Conservation (phyloP, 2,329 filamentous ascomycete genomes). For the Pseudogymnoascus sp. region DNA sequence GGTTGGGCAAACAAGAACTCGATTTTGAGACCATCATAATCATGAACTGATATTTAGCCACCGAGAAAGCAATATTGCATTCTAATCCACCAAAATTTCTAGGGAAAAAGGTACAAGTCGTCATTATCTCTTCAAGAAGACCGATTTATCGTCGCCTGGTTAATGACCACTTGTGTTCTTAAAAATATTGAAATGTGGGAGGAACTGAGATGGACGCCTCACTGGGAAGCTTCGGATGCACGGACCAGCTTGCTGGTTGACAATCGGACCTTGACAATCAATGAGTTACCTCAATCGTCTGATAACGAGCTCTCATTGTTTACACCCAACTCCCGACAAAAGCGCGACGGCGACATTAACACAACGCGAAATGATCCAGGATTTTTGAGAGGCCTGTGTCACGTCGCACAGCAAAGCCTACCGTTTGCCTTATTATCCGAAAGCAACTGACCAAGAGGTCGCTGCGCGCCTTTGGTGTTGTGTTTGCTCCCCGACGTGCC, state of each 20-base stretch:
- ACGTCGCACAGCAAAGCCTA: background rate
- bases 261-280: conserved; percentile 6
- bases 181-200: background rate
- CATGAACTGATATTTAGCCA: background rate
- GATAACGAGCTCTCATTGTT: conserved; percentile 7
- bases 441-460: background rate
- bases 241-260: background rate
- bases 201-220: background rate
- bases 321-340: conserved; percentile 1
- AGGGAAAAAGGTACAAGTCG: no score
- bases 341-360: background rate
- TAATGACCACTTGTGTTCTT: no score
- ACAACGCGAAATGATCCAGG: background rate
- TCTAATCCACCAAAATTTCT: background rate
- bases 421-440: background rate
- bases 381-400: background rate
- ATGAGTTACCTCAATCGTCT: background rate
- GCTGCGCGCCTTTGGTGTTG: background rate
- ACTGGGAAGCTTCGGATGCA: background rate
- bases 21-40: background rate
- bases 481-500: background rate
- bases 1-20: conserved; percentile 6
- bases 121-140: no score
- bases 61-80: background rate
- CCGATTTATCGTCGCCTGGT: no score